These are phyloP conservation scores for Cystobasidium pallidum DNA, from an alignment of 1,284 basidiomycete species.

Conservation along the genomic window DNA sequence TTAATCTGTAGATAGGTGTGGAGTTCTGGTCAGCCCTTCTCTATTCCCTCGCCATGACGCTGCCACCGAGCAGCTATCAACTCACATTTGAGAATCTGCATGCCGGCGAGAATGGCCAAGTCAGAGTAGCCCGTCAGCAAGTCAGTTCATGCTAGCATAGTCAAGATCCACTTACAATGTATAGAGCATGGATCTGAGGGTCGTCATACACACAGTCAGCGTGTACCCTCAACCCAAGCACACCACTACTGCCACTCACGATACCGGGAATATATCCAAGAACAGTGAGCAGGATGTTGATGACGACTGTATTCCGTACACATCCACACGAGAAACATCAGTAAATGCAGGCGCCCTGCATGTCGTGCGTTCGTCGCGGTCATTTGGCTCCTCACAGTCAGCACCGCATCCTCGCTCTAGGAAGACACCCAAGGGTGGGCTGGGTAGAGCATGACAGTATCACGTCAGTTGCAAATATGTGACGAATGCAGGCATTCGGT, in stretches of 20 bases:
- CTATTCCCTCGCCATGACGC: neutral
- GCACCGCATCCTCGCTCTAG: constrained; percentile 46
- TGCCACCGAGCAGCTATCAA: too few species aligned
- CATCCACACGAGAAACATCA: too few species aligned
- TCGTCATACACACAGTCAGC: neutral
- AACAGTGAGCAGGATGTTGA: constrained; percentile 54
- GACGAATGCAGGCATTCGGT: neutral
- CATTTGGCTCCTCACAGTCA: constrained; percentile 42
- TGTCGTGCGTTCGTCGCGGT: too few species aligned
- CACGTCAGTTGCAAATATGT: neutral
- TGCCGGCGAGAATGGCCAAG: neutral
- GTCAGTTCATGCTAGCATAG: neutral
- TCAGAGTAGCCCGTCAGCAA: neutral
- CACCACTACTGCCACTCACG: constrained; percentile 1
- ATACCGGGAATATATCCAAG: constrained; percentile 51
- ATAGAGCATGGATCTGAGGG: constrained; percentile 48
- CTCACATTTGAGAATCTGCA: constrained; percentile 52
- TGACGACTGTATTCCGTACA: constrained; percentile 44
- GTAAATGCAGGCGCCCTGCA: too few species aligned
- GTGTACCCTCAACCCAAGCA: neutral
- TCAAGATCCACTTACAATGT: constrained; percentile 48
- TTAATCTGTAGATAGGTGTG: neutral
- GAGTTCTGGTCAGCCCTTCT: too few species aligned
- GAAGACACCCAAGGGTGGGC: constrained; percentile 38
- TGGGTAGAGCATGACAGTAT: neutral